Percentiles rank a stretch among this genome's conserved stretches.
Conservation (phyloP, 1,284 basidiomycete genomes). For the Heterobasidion parviporum region DNA sequence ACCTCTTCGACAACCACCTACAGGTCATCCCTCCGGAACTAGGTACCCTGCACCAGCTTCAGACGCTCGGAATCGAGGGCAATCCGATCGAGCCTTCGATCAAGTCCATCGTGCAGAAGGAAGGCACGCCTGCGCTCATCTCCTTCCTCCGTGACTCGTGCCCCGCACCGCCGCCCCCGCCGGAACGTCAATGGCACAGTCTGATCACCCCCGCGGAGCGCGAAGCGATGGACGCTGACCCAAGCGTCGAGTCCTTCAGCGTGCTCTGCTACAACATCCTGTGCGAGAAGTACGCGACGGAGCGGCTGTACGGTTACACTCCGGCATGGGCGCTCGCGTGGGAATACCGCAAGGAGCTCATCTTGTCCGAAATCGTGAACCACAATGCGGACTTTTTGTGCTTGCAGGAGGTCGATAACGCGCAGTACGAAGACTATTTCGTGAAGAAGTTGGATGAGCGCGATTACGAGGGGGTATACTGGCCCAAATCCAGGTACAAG, state of each 20-base stretch:
- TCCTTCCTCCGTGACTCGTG: conserved; percentile 85
- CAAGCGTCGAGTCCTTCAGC: conserved; percentile 66
- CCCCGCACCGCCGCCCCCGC: conserved; percentile 77
- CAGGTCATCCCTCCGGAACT: conserved; percentile 81
- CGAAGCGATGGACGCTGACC: conserved; percentile 46
- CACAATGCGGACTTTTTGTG: conserved; percentile 90
- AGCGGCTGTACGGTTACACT: conserved; percentile 92
- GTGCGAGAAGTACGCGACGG: conserved; percentile 87
- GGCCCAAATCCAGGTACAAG: conserved; percentile 90
- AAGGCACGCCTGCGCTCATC: conserved; percentile 86
- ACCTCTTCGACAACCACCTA: conserved; percentile 93
- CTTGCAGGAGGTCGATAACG: conserved; percentile 90
- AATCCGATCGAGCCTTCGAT: conserved; percentile 83
- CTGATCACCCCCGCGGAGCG: conserved; percentile 67
- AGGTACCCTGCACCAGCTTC: conserved; percentile 88
- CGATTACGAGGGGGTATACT: conserved; percentile 90
- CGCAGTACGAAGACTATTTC: conserved; percentile 94
- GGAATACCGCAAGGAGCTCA: conserved; percentile 91
- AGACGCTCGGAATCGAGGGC: conserved; percentile 91
- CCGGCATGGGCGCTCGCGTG: conserved; percentile 94
- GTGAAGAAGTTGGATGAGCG: conserved; percentile 66
- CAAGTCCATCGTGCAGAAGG: conserved; percentile 83
- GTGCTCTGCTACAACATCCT: conserved; percentile 93
- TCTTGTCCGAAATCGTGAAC: conserved; percentile 80
- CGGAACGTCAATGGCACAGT: conserved; percentile 77